Conservation (phyloP, 768 basidiomycete genomes). For the Auriscalpium microsporum region DNA sequence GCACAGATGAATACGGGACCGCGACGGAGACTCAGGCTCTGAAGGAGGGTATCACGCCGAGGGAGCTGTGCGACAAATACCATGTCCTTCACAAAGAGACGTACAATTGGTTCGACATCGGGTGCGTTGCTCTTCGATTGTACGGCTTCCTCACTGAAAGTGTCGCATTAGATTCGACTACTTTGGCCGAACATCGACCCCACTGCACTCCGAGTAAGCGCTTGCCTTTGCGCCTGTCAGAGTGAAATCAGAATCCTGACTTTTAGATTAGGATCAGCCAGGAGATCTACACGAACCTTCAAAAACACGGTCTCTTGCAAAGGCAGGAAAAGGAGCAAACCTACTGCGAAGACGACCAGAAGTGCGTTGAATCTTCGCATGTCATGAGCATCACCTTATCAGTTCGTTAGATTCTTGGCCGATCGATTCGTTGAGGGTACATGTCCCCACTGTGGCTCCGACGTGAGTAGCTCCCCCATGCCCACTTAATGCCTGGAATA, state of each 20-base stretch:
- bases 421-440: slow-evolving; percentile 98
- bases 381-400: slow-evolving; percentile 7
- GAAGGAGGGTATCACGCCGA: slow-evolving; percentile 75
- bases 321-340: slow-evolving; percentile 88
- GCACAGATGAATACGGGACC: slow-evolving; percentile 99
- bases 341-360: slow-evolving; percentile 86
- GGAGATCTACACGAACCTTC: slow-evolving; percentile 78
- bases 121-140: slow-evolving; percentile 35
- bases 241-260: not conserved
- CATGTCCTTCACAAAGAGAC: slow-evolving; percentile 81
- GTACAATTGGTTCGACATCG: slow-evolving; percentile 97
- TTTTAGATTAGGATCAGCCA: slow-evolving; percentile 68
- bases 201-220: slow-evolving; percentile 76
- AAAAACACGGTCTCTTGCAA: slow-evolving; percentile 66
- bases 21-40: slow-evolving; percentile 96
- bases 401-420: slow-evolving; percentile 66
- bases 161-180: slow-evolving; percentile 67
- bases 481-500: not conserved
- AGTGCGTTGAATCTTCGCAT: slow-evolving; percentile 35
- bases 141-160: not conserved
- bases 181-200: slow-evolving; percentile 92
- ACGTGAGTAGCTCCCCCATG: slow-evolving; percentile 35
- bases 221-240: too few species aligned
- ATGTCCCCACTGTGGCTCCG: slow-evolving; percentile 87
- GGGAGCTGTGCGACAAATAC: slow-evolving; percentile 86